Evolutionary conservation across 1,139 yeast species (phyloP).

Genomic region (Hansenula sp.): DNA sequence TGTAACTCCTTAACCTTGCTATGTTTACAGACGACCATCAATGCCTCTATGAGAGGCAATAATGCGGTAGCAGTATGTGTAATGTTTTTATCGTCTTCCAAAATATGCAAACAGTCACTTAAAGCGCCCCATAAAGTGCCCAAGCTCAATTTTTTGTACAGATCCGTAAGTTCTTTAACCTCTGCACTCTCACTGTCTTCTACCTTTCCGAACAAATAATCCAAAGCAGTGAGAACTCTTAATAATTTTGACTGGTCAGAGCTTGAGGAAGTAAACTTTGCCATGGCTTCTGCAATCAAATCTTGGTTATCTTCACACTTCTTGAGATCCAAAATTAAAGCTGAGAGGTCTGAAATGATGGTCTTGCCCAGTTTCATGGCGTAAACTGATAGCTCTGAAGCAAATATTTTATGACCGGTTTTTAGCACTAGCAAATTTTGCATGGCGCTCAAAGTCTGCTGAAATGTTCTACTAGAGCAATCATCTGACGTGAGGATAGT

Average conservation of each 20-base stretch:
- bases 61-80: conserved; percentile 76
- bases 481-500: conserved; percentile 78
- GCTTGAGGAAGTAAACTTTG: conserved; percentile 73
- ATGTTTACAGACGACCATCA: conserved; percentile 94
- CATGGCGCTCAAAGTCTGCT: conserved; percentile 80
- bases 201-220: conserved; percentile 55
- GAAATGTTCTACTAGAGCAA: conserved; percentile 82
- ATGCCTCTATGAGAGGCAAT: conserved; percentile 83
- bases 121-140: conserved; percentile 86
- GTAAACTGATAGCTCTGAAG: conserved; percentile 61
- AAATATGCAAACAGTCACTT: conserved; percentile 65
- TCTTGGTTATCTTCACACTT: conserved; percentile 37
- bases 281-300: conserved; percentile 49
- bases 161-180: conserved; percentile 46
- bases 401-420: conserved; percentile 63
- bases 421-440: conserved; percentile 66
- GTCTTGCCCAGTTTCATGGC: conserved; percentile 61
- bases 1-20: conserved; percentile 67
- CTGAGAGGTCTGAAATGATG: conserved; percentile 54
- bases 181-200: conserved; percentile 24
- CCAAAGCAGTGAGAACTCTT: conserved; percentile 83
- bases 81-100: conserved; percentile 46
- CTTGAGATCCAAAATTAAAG: conserved; percentile 44
- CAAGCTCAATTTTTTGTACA: conserved; percentile 66
- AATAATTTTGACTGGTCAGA: conserved; percentile 87